Conservation (phyloP, 441 rosid genomes). For the Populus hybrid region DNA sequence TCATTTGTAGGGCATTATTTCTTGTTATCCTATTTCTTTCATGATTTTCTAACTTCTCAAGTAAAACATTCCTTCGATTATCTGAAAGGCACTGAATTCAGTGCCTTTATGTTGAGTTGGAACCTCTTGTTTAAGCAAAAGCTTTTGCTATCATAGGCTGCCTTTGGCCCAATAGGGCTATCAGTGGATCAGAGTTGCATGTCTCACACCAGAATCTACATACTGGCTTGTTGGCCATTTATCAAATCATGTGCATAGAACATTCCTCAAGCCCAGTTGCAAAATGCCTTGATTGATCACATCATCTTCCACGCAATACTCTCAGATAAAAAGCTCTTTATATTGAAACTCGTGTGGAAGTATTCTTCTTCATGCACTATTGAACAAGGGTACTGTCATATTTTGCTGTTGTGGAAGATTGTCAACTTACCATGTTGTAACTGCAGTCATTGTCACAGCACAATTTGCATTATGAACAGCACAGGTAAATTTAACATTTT, state of each 20-base stretch:
- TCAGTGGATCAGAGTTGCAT: not conserved
- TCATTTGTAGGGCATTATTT: not conserved
- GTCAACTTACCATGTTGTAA: not conserved
- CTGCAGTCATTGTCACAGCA: too few species aligned
- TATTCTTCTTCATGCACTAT: not conserved
- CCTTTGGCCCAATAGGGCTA: not conserved
- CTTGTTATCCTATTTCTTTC: conserved; percentile 5
- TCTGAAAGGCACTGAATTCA: not conserved
- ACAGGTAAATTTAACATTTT: too few species aligned
- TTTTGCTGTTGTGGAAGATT: not conserved
- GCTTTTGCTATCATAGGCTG: not conserved
- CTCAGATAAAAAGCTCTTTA: not conserved
- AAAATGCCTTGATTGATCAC: too few species aligned
- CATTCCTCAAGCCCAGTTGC: too few species aligned
- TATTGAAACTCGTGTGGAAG: not conserved
- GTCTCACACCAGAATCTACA: too few species aligned
- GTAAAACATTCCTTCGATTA: not conserved
- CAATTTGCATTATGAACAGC: too few species aligned
- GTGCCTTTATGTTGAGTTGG: not conserved
- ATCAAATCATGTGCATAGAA: too few species aligned
- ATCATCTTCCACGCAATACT: too few species aligned
- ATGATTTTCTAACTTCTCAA: not conserved
- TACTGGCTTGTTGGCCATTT: too few species aligned
- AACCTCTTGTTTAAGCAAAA: not conserved
- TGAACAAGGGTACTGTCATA: not conserved